Conservation (phyloP, 2,329 filamentous ascomycete species). For the Ophiostoma triangulosporum region DNA sequence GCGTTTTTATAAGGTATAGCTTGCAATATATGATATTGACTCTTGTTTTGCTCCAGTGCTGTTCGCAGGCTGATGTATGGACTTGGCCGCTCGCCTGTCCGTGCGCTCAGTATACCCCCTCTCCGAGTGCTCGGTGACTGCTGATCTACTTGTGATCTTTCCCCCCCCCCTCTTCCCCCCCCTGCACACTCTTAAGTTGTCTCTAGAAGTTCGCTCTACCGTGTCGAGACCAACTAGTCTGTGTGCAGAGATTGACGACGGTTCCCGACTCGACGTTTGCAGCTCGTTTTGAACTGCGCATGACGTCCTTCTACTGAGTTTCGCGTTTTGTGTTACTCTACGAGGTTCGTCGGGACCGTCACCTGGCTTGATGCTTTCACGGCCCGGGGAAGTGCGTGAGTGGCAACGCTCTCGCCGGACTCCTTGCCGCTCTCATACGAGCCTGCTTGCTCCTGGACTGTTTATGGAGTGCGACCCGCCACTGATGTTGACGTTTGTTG, state of each 20-base stretch:
- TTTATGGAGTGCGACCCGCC: not conserved
- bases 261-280: not conserved
- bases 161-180: not conserved
- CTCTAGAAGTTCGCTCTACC: slow-evolving; percentile 60
- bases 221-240: slow-evolving; percentile 90
- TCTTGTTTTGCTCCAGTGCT: not conserved
- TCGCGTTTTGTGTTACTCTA: not conserved
- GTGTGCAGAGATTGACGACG: slow-evolving; percentile 65
- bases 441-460: not conserved
- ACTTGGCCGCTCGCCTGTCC: no score
- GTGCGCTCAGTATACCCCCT: no score
- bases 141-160: not conserved
- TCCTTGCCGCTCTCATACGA: slow-evolving; percentile 1
- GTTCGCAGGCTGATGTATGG: no score
- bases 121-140: no score
- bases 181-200: slow-evolving; percentile 96
- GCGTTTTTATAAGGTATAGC: not conserved
- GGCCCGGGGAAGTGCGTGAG: not conserved
- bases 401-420: not conserved
- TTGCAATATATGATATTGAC: not conserved
- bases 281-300: not conserved
- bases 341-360: not conserved
- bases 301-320: not conserved
- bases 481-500: not conserved
- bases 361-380: not conserved